These are phyloP conservation scores for Fusarium sp. DNA, from an alignment of 2,329 filamentous ascomycete species.

Conservation along the genomic window DNA sequence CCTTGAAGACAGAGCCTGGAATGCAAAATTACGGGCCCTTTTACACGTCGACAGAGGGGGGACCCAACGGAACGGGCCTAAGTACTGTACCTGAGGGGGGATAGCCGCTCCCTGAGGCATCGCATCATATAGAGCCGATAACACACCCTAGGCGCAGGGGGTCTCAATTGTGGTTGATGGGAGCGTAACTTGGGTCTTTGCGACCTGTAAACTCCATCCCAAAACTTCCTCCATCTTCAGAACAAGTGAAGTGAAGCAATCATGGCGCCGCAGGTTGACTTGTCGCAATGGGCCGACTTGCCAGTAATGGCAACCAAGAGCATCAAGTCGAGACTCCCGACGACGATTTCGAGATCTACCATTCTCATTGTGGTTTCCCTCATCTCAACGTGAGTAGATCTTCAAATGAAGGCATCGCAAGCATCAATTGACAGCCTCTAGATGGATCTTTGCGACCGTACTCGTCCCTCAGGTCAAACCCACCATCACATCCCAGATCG, in stretches of 20 bases:
- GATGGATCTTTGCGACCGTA: not conserved
- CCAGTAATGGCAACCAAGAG: not conserved
- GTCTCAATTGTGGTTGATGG: not conserved
- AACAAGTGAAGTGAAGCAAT: not conserved
- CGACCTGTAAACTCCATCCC: not conserved
- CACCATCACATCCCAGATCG: not conserved
- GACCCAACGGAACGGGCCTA: not conserved
- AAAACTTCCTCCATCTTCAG: not conserved
- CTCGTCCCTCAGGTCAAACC: not conserved
- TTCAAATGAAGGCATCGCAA: not conserved
- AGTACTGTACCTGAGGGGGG: not conserved
- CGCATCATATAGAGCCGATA: constrained; percentile 4
- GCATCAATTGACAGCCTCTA: not conserved
- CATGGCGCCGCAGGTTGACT: constrained; percentile 1
- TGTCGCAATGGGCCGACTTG: not conserved
- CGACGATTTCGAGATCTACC: not conserved
- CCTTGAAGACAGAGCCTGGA: not conserved
- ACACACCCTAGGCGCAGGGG: not conserved
- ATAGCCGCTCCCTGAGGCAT: not conserved
- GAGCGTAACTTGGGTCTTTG: not conserved
- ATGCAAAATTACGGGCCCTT: not conserved
- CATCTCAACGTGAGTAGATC: not conserved
- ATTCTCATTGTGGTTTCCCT: not conserved
- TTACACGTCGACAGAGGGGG: not conserved
- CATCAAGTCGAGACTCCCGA: not conserved